These are phyloP conservation scores for Hapsidospora chrysogenum DNA, from an alignment of 495 filamentous ascomycete species.

Conservation along the genomic window DNA sequence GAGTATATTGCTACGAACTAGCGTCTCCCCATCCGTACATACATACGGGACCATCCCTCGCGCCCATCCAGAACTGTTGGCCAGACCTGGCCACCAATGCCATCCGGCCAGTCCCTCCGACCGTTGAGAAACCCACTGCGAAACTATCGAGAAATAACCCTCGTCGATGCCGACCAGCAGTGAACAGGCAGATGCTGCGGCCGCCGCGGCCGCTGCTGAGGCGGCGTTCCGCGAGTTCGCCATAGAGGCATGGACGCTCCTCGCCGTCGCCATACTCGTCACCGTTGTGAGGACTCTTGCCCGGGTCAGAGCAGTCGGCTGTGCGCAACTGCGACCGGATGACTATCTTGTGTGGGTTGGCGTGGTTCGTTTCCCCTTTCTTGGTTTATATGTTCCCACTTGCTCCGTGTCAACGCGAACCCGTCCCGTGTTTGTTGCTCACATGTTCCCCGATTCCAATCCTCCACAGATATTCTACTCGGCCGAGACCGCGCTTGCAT, in stretches of 20 bases:
- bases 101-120: background rate
- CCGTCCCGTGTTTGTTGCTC: background rate
- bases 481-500: constrained; percentile 18
- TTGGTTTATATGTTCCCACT: background rate
- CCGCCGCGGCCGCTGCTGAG: constrained; percentile 12
- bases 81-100: background rate
- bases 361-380: constrained; percentile 13
- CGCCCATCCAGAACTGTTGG: background rate
- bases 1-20: too few species aligned
- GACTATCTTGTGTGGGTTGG: constrained; percentile 24
- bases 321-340: constrained; percentile 16
- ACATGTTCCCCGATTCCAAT: too few species aligned
- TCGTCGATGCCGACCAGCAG: too few species aligned
- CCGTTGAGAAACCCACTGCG: too few species aligned
- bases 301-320: constrained; percentile 17
- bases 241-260: constrained; percentile 29
- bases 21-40: too few species aligned
- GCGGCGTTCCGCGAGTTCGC: constrained; percentile 16
- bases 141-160: too few species aligned
- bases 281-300: constrained; percentile 19
- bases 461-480: constrained; percentile 18
- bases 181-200: constrained; percentile 8
- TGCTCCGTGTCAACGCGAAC: background rate
- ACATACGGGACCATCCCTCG: too few species aligned
- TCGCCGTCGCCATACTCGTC: constrained; percentile 17